Conservation (phyloP, 2,329 filamentous ascomycete genomes). For the Aureobasidium lini region DNA sequence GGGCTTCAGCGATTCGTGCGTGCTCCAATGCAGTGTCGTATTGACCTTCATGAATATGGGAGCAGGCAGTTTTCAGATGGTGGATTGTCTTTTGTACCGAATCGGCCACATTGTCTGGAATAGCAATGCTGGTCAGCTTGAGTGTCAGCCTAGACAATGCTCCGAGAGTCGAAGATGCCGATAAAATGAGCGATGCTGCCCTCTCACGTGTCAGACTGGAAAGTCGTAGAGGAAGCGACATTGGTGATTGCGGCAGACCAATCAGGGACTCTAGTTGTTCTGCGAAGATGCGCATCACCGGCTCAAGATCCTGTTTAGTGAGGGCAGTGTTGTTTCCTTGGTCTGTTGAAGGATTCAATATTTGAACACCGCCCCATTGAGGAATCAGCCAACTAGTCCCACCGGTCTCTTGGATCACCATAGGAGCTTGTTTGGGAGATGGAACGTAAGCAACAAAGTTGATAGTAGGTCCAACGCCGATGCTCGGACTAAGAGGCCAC, state of each 20-base stretch:
- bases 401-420: constrained; percentile 51
- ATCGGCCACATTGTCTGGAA: constrained; percentile 77
- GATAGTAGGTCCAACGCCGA: constrained; percentile 84
- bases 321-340: constrained; percentile 38
- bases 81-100: constrained; percentile 73
- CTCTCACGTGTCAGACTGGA: constrained; percentile 80
- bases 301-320: constrained; percentile 58
- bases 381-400: constrained; percentile 85
- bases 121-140: constrained; percentile 82
- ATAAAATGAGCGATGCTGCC: constrained; percentile 75
- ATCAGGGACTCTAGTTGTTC: constrained; percentile 83
- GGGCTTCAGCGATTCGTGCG: constrained; percentile 75
- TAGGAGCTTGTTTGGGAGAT: constrained; percentile 54
- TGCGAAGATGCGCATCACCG: constrained; percentile 82
- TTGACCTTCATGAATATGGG: constrained; percentile 54
- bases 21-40: constrained; percentile 65
- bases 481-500: constrained; percentile 92
- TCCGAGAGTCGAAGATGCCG: constrained; percentile 88
- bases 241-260: constrained; percentile 70
- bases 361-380: constrained; percentile 80
- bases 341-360: constrained; percentile 48
- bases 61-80: constrained; percentile 71
- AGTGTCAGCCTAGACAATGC: constrained; percentile 78
- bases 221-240: constrained; percentile 74
- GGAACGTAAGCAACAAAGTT: constrained; percentile 94